Evolutionary conservation across 345 rosid genomes (phyloP).

Genomic region (Eucalyptus albens): DNA sequence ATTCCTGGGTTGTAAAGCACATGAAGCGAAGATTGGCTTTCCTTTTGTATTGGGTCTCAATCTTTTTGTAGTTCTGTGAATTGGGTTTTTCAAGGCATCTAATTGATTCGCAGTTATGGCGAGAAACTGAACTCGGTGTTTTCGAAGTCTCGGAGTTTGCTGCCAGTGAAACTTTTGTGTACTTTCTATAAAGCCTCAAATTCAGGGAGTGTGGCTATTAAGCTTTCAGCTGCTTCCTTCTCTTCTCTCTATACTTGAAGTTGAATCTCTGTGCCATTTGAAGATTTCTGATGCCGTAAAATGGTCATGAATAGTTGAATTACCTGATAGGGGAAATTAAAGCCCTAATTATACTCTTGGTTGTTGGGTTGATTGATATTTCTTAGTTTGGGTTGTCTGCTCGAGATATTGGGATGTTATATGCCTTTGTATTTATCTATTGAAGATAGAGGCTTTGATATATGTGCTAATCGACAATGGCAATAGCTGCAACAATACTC

Average conservation of each 20-base stretch:
- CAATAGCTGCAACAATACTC: constrained; percentile 11
- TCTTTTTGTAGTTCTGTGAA: constrained; percentile 4
- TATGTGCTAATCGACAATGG: constrained; percentile 6
- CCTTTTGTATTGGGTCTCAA: neutral
- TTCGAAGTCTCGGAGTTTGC: neutral
- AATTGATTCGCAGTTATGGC: neutral
- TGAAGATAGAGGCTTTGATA: neutral
- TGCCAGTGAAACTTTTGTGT: neutral
- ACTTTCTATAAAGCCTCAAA: neutral
- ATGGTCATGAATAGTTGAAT: neutral
- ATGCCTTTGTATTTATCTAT: neutral
- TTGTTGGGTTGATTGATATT: neutral
- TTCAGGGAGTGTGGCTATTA: neutral
- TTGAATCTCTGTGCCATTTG: neutral
- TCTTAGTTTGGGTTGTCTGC: neutral
- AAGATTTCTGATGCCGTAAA: neutral
- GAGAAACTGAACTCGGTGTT: neutral
- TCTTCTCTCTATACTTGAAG: neutral
- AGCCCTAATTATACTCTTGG: neutral
- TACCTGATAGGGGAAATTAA: neutral
- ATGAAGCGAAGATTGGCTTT: neutral
- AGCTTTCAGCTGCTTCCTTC: neutral
- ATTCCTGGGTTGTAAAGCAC: neutral
- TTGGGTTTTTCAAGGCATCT: neutral
- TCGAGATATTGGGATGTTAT: neutral